Base-by-base conservation (phyloP, 441 rosid genomes). In the Croton setiger region DNA sequence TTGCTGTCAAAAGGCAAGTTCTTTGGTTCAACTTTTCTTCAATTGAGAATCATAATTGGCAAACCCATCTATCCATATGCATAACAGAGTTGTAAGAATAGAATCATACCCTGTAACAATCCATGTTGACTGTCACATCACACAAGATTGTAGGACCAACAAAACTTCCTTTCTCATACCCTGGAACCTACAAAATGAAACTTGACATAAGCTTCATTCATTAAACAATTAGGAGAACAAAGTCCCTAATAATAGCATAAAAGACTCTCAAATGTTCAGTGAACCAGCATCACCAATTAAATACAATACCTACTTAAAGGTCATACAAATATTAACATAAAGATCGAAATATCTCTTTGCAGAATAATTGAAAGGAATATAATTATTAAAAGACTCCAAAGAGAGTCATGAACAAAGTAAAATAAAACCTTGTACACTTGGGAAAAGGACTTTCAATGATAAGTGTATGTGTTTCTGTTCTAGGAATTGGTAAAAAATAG, bases 111-210 rank as follows among this genome's bases (percentile, higher is more conserved):
- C 78, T 78, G 78, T 68, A 84, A 68, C 82, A 78, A 37, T 78
- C 87, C 86, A 82, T 79, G 74, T 70, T 70, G 65, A 76, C 51
- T 44, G 79, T 79, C 63, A 82, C 81, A 62, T 79, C 83, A 68
- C 68, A 60, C 33, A 80, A 69, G 68, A 85, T 71, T 4, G 83
- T 80, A 52, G 87, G 86, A 70, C 84, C 86, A 54, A 84, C 63
- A 72, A 84, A 84, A 67, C 77, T 82, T 65, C 88, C 88, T 47
- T 74, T 63, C 72, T 84, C 86, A 69, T 80, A 78, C 48, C 82
- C 81, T 17, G 81, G 83, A 71, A 81, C 80, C 86, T 79, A 45
- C 44, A 49, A 47, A 75, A 23, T 11, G 15, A n/a, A 55, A 51
- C 63, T 41, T 27, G 13, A n/a, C 48, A 43, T 27, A 43, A 68